These are phyloP conservation scores for Paramecium biaurelia DNA, from an alignment of 73 alveolate species.

Conservation along the genomic window DNA sequence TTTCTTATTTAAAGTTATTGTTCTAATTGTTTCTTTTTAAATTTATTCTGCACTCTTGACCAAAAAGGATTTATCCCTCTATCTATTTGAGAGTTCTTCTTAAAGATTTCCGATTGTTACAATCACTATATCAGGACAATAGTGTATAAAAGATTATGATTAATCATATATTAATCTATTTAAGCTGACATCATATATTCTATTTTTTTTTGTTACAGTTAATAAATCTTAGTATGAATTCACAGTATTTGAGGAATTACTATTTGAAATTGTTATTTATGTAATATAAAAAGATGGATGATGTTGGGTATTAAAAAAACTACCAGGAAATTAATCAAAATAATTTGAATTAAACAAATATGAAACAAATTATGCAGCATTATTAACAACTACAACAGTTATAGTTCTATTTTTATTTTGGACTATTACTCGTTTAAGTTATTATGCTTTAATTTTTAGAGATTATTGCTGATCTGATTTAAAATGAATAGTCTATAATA, in stretches of 20 bases:
- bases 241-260: neutral
- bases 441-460: neutral
- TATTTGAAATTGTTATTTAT: neutral
- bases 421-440: neutral
- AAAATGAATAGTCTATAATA: neutral
- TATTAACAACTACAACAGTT: neutral
- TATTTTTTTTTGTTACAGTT: conserved; percentile 3
- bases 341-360: neutral
- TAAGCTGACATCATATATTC: neutral
- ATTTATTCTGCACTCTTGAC: neutral
- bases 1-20: neutral
- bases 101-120: neutral
- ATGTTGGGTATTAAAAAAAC: neutral
- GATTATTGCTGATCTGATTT: neutral
- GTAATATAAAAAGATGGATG: conserved; percentile 7
- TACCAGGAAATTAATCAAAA: neutral
- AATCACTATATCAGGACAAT: conserved; percentile 47
- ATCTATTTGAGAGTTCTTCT: neutral
- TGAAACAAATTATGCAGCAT: neutral
- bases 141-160: neutral
- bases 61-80: neutral
- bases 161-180: neutral
- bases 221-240: conserved; percentile 6
- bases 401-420: conserved; percentile 1
- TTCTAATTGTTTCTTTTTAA: neutral